Base-by-base conservation (phyloP, 108 stramenopile species). In the Nitzschia putrida region DNA sequence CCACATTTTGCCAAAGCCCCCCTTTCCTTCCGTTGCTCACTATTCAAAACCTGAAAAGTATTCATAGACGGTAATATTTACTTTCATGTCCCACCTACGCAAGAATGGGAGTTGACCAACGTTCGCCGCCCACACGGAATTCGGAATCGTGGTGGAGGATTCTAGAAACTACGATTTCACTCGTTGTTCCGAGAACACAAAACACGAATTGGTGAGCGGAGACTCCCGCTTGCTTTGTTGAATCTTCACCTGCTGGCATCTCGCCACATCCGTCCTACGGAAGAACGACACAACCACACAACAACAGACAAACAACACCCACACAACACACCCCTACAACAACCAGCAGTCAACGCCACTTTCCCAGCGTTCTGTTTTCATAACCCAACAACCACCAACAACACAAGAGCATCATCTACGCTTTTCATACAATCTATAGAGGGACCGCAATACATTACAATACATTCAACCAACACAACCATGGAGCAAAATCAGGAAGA, bases 1-100 rank as follows among this genome's bases (percentile, higher is more conserved):
- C 21, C 13, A 55, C 16, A 55, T 18, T 18, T 18, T 49, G n/a
- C 47, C 47, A 49, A 25, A 13, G 20, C 13, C 38, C 37, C 23
- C 43, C 42, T 24, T 20, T 11, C 8, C 61, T 26, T 63, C 61
- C 61, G 61, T 63, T 63, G 61, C 44, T 20, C 29, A 34, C 29
- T 34, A 34, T 34, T 34, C 29, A 34, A 34, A 34, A 34, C 29
- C 29, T 1, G 29, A 34, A 34, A 34, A 34, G 29, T 34, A 34
- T 34, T 34, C 29, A 34, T 34, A 4, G 29, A 34, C 29, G 29
- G 29, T 34, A 34, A 34, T 34, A 34, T 34, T 34, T 34, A 1
- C 29, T 34, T 34, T 34, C 29, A 34, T 34, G 29, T 34, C 29
- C 29, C 29, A 34, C 29, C 29, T 34, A 34, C 29, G 29, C 29